These are phyloP conservation scores for Russula brevipes DNA, from an alignment of 768 basidiomycete species.

Conservation along the genomic window DNA sequence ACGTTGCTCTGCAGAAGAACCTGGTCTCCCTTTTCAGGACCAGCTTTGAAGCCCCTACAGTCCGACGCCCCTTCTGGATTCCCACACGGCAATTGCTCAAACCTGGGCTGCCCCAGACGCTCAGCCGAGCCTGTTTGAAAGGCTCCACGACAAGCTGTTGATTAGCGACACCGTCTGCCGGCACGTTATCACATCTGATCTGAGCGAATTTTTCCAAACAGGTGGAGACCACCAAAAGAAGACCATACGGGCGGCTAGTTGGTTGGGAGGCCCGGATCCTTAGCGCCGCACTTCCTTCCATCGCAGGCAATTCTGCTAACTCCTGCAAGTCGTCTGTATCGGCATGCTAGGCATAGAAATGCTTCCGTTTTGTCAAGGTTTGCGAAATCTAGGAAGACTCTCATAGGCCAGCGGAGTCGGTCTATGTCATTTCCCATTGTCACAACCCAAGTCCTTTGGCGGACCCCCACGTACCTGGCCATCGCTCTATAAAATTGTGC, in stretches of 20 bases:
- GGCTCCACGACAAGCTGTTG: neutral
- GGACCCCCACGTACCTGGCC: neutral
- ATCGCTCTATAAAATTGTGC: constrained; percentile 17
- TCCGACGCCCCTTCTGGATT: neutral
- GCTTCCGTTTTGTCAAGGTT: constrained; percentile 18
- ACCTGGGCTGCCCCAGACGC: neutral
- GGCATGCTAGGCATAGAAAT: neutral
- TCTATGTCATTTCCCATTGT: constrained; percentile 14
- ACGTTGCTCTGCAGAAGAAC: constrained; percentile 11
- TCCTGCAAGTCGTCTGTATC: constrained; percentile 1
- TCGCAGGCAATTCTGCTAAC: constrained; percentile 14
- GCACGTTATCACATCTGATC: neutral
- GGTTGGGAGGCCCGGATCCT: neutral
- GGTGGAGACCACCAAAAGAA: neutral
- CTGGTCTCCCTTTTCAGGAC: constrained; percentile 13
- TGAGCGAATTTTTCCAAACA: neutral
- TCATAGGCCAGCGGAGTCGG: neutral
- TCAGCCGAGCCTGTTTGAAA: constrained; percentile 1
- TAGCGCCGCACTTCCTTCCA: constrained; percentile 20
- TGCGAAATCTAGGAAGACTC: neutral
- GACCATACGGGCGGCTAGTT: neutral
- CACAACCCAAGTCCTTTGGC: neutral
- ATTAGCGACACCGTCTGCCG: neutral
- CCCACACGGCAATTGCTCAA: neutral
- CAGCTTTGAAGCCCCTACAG: neutral